Conservation (phyloP, 2,329 filamentous ascomycete species). For the Beauveria sp. region DNA sequence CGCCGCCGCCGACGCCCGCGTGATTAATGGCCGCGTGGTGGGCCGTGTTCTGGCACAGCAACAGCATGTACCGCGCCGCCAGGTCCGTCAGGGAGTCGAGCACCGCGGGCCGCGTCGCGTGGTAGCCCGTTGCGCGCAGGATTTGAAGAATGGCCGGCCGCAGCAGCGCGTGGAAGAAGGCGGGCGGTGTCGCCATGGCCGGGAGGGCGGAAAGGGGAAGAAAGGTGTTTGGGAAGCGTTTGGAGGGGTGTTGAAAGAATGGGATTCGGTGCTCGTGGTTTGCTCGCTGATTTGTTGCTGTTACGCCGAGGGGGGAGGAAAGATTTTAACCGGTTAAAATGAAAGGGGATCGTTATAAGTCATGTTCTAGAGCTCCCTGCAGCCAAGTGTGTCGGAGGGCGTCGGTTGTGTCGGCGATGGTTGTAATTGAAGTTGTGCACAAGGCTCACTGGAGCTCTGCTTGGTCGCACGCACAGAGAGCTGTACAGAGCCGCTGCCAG, state of each 20-base stretch:
- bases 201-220: too few species aligned
- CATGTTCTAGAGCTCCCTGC: background rate
- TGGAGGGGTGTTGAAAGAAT: background rate
- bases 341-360: background rate
- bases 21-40: constrained; percentile 63
- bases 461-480: background rate
- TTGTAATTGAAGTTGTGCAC: background rate
- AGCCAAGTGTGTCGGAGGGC: background rate
- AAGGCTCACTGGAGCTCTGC: background rate
- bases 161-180: constrained; percentile 66
- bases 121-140: constrained; percentile 84
- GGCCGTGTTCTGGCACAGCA: constrained; percentile 67
- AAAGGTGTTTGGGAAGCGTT: background rate
- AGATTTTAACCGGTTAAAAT: background rate
- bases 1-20: background rate
- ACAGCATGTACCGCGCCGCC: constrained; percentile 68
- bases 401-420: background rate
- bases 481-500: background rate
- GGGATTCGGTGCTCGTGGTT: background rate
- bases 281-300: background rate
- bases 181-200: constrained; percentile 37
- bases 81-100: constrained; percentile 85
- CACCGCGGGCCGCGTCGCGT: constrained; percentile 71
- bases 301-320: background rate
- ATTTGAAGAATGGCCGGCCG: constrained; percentile 86